Evolutionary conservation across 108 stramenopile species (phyloP), one percentile per base, ranked within the genome.

Genomic region (Stephanodiscus minutulus): DNA sequence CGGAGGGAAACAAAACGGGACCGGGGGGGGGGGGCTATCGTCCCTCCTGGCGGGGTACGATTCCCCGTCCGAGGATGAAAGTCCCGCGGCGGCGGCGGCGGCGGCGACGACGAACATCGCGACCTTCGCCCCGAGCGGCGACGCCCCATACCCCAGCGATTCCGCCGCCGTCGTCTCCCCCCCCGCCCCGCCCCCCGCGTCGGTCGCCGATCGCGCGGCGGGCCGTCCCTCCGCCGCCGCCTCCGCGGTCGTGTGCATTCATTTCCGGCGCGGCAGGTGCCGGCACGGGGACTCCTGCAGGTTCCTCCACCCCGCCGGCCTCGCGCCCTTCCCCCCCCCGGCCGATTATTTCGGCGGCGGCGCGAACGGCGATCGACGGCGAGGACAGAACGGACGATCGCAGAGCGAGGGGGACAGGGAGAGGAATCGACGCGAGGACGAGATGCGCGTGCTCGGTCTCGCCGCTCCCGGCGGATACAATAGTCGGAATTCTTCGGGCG

Each of bases 11-110:
- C 36, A 63, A 27, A 52, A 58, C 41, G 58, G 33, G 3, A 70
- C 49, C 6, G 64, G 36, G 13, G 58, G 63, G 54, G 55, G 62
- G 27, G 79, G 68, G 1, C 37, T 94, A 12, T 80, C 88, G 1
- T 87, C 88, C 3, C 60, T 95, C 24, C 59, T 95, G 59, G 87
- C 68, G 35, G 94, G 94, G 20, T 95, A 95, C 72, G 91, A 86
- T 47, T 90, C 90, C 1, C 87, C 91, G 13, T 82, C 82, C 13
- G 72, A 79, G 15, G 62, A 50, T 20, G 81, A 77, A 24, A 5
- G 31, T 43, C 41, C 27, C 31, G 27, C 27, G 29, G 67, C 60
- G 43, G 24, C 37, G 59, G 60, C 39, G 21, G 1, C 46, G 64
- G 18, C 24, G 29, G 3, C 27, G 12, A 35, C 27, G 37, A 59